Base-by-base conservation (phyloP, 495 filamentous ascomycete species). In the Schizothecium vesticola region DNA sequence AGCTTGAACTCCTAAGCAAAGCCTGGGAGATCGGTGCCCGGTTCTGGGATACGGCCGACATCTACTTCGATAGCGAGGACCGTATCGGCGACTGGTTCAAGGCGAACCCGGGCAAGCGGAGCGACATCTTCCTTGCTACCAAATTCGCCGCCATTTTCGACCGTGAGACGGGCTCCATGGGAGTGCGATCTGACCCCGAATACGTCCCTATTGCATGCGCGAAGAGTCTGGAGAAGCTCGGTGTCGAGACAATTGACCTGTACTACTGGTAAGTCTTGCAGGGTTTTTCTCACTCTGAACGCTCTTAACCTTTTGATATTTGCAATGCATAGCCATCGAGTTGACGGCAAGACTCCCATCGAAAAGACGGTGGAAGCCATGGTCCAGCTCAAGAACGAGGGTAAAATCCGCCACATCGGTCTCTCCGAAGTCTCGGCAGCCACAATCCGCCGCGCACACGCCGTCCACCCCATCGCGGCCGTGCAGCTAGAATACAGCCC, bases 171-270 rank as follows among this genome's bases (percentile, higher is more conserved):
- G n/a, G n/a, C n/a, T n/a, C n/a, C n/a, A n/a, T n/a, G n/a, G n/a
- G n/a, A n/a, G 60, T 69, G 21, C 67, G 67, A 22, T 68, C 72
- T 28, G 76, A 82, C 28, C 80, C 84, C 0, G 86, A 83, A 59
- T 88, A 86, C 61, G 79, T 90, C 67, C 86, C 83, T 67, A 74
- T 92, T 51, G 83, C 75, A 16, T 72, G 70, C 1, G 78, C 82
- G 43, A 74, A 76, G 13, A 84, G 82, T 3, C 77, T 86, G 60
- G 82, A 80, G 23, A 77, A 74, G 13, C 72, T 92, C 3, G 84
- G 89, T 56, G 68, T 66, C 70, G 81, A 84, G 69, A 80, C 87
- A 70, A 85, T 96, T 21, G 73, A 75, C 29, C 56, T 75, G 61
- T 43, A 68, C 3, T 72, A 71, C 63, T 36, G n/a, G n/a, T n/a